Conservation (phyloP, 2,329 filamentous ascomycete genomes). For the Macroventuria anomochaeta region DNA sequence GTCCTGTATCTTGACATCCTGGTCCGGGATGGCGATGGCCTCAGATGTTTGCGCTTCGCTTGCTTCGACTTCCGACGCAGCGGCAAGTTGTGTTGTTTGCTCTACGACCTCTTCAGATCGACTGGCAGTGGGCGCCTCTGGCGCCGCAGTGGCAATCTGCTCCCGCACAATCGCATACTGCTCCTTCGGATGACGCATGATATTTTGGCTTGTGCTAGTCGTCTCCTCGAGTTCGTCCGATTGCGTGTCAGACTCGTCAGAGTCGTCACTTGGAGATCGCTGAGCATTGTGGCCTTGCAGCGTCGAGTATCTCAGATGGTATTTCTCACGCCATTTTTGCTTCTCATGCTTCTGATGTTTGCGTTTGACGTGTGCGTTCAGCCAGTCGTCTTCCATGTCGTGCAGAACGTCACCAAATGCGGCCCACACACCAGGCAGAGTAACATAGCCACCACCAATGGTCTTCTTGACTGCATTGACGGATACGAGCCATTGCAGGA, state of each 20-base stretch:
- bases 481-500: constrained; percentile 39
- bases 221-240: not conserved
- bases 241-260: not conserved
- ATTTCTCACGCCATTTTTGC: constrained; percentile 32
- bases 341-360: constrained; percentile 28
- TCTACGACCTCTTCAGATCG: not conserved
- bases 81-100: not conserved
- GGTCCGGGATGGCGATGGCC: not conserved
- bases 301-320: constrained; percentile 28
- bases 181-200: constrained; percentile 26
- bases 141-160: not conserved
- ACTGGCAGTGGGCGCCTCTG: constrained; percentile 3
- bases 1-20: constrained; percentile 24
- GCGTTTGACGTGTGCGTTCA: constrained; percentile 40
- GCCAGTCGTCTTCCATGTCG: constrained; percentile 38
- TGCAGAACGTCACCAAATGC: constrained; percentile 41
- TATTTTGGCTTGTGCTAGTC: constrained; percentile 13
- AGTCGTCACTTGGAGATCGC: not conserved
- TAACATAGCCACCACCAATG: constrained; percentile 29
- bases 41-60: constrained; percentile 1
- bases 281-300: constrained; percentile 11
- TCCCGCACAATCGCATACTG: constrained; percentile 29
- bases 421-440: constrained; percentile 39
- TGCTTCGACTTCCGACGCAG: not conserved
- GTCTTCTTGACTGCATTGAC: constrained; percentile 32